Percentiles rank a stretch among this genome's conserved stretches.
Evolutionary conservation across 257 asterid species (phyloP).

Genomic region (Nemophila menziesii): DNA sequence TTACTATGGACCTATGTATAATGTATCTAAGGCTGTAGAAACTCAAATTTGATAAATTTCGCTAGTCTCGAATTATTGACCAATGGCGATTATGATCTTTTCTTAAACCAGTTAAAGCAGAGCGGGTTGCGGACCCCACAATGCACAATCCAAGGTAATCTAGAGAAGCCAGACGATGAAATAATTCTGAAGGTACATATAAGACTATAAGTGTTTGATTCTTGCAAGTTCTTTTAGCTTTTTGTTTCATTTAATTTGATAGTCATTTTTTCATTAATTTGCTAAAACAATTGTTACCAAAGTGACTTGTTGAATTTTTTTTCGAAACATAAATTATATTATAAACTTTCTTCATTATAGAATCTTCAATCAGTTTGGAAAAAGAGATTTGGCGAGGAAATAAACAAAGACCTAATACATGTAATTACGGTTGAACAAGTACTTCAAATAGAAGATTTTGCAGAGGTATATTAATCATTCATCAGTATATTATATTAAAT

Average conservation of each 20-base stretch:
- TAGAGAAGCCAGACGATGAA: conserved; percentile 46
- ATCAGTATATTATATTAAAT: conserved; percentile 5
- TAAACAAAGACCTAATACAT: conserved; percentile 51
- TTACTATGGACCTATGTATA: too few species aligned
- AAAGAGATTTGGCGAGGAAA: conserved; percentile 53
- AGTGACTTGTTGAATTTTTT: too few species aligned
- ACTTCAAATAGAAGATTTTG: conserved; percentile 79
- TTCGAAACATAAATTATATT: too few species aligned
- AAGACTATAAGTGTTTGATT: not conserved
- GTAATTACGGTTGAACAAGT: conserved; percentile 56
- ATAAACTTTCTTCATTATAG: conserved; percentile 28
- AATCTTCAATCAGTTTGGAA: conserved; percentile 53
- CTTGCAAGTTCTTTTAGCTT: not conserved
- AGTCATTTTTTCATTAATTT: conserved; percentile 19
- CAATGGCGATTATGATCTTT: conserved; percentile 13
- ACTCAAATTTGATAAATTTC: too few species aligned
- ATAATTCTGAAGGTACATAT: conserved; percentile 37
- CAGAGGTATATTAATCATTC: conserved; percentile 54
- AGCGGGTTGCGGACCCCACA: conserved; percentile 68
- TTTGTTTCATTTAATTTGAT: not conserved
- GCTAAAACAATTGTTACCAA: too few species aligned
- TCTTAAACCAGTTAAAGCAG: conserved; percentile 47
- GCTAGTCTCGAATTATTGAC: too few species aligned
- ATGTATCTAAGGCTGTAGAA: too few species aligned
- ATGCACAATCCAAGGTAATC: conserved; percentile 65